phyloP scores from a whole-genome alignment of 257 asterid genomes.

The Petunia axillaris region DNA sequence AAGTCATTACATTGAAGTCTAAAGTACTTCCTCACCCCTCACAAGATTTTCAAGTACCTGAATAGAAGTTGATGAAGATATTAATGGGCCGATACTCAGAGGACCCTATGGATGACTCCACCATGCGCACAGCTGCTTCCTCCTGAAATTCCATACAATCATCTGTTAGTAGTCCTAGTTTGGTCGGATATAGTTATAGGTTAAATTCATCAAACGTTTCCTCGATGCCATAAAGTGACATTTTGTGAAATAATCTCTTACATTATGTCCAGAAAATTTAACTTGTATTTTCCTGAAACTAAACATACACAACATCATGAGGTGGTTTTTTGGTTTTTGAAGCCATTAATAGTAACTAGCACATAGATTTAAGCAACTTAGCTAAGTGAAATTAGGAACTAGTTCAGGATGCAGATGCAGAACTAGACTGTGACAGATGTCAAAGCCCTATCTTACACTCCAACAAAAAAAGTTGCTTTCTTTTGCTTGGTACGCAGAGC shows the following conservation, averaged over 20 bases:
- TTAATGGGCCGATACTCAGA: conserved; percentile 88
- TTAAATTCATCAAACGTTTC: conserved; percentile 15
- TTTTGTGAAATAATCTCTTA: conserved; percentile 1
- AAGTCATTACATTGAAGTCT: background rate
- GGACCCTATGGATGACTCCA: conserved; percentile 64
- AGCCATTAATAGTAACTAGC: conserved; percentile 13
- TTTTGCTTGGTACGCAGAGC: background rate
- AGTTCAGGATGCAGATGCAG: background rate
- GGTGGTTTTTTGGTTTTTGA: background rate
- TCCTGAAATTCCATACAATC: conserved; percentile 51
- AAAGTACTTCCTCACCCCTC: background rate
- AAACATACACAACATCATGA: background rate
- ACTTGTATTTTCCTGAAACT: background rate
- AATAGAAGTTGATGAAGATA: conserved; percentile 81
- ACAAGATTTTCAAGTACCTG: conserved; percentile 48
- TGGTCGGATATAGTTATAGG: conserved; percentile 1
- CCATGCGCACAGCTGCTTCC: conserved; percentile 91
- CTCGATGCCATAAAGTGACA: background rate
- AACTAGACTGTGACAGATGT: conserved; percentile 7
- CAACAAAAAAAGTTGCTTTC: background rate
- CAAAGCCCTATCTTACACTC: background rate
- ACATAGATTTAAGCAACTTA: background rate
- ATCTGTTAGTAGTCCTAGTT: conserved; percentile 10
- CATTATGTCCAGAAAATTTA: conserved; percentile 18
- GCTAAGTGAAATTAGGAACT: background rate